Evolutionary conservation across 176 grass and related monocot species (phyloP).

Genomic region (Avena atlantica): DNA sequence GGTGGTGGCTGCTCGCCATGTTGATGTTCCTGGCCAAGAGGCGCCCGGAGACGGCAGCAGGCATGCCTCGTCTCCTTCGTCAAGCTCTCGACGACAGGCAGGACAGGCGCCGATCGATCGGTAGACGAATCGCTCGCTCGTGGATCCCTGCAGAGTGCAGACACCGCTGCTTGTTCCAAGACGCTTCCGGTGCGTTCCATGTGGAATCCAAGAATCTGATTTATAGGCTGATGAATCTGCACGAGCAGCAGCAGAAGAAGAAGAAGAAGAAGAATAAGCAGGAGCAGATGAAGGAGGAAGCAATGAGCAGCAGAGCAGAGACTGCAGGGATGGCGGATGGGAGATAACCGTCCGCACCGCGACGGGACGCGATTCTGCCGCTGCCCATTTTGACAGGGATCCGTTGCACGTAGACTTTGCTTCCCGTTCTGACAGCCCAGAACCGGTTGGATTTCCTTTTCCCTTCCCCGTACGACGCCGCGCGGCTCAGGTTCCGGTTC

Average conservation of each 20-base stretch:
- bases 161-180: background rate
- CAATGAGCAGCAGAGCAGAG: background rate
- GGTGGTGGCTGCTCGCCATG: conserved; percentile 30
- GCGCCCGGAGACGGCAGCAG: conserved; percentile 10
- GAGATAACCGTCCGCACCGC: background rate
- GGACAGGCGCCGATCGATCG: background rate
- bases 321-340: background rate
- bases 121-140: background rate
- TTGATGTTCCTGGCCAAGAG: background rate
- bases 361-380: background rate
- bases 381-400: conserved; percentile 15
- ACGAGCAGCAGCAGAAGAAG: background rate
- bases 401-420: conserved; percentile 21
- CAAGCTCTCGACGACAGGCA: background rate
- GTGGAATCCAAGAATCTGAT: background rate
- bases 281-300: background rate
- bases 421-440: background rate
- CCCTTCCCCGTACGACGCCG: too few species aligned
- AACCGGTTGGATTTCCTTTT: background rate
- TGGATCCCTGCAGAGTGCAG: background rate
- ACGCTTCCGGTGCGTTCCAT: background rate
- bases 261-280: background rate
- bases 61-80: conserved; percentile 28
- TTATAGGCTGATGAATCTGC: conserved; percentile 25
- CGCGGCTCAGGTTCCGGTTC: background rate